A percentile compares a stretch with the other conserved stretches of the same genome.
Conservation (phyloP, 2,329 filamentous ascomycete species). For the Nemania diffusa region DNA sequence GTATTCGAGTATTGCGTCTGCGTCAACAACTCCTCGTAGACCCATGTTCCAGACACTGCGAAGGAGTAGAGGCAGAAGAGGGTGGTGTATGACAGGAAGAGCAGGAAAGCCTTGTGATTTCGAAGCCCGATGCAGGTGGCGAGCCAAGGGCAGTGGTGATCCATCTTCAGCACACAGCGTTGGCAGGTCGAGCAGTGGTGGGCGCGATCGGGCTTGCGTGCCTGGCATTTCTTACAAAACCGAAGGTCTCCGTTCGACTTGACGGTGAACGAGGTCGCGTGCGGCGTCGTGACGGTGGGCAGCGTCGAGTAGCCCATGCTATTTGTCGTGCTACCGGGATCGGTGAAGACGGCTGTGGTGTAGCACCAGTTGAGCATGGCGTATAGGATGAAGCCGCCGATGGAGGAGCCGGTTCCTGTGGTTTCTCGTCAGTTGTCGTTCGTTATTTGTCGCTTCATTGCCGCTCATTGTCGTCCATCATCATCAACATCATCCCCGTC, state of each 20-base stretch:
- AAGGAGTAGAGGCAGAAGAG: conserved; percentile 87
- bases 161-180: conserved; percentile 98
- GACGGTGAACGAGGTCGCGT: conserved; percentile 83
- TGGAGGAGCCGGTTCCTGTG: conserved; percentile 65
- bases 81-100: conserved; percentile 91
- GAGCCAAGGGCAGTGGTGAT: conserved; percentile 98
- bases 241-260: conserved; percentile 88
- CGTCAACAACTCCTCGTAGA: conserved; percentile 83
- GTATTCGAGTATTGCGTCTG: conserved; percentile 77
- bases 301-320: conserved; percentile 80
- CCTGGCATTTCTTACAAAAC: conserved; percentile 98
- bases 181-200: conserved; percentile 97
- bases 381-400: conserved; percentile 77
- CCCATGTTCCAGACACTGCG: conserved; percentile 80
- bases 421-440: conserved; percentile 30
- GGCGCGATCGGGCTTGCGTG: conserved; percentile 91
- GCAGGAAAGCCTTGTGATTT: conserved; percentile 95
- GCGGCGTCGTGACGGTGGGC: conserved; percentile 73
- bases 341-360: conserved; percentile 91
- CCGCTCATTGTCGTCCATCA: no score
- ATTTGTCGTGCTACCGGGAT: conserved; percentile 78
- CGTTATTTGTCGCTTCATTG: background rate
- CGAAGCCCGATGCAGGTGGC: conserved; percentile 92
- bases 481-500: no score
- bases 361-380: conserved; percentile 87